Percentiles rank a stretch among this genome's conserved stretches.
Evolutionary conservation across 441 rosid species (phyloP).

Genomic region (Bocquillonia castaneifolia): DNA sequence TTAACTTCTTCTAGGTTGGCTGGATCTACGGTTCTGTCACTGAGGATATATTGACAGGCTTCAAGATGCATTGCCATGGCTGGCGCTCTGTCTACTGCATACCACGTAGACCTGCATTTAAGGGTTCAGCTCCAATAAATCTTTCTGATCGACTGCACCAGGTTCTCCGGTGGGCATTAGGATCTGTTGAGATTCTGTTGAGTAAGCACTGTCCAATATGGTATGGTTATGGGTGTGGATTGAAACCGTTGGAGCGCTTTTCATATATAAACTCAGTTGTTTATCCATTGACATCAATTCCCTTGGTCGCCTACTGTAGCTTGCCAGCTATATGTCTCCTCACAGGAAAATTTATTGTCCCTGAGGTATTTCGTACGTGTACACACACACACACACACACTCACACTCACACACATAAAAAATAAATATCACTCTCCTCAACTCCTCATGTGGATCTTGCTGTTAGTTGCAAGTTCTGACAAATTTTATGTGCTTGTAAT

Average conservation of each 20-base stretch:
- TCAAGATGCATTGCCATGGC: constrained; percentile 99
- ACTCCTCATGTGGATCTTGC: not conserved
- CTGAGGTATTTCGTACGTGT: constrained; percentile 53
- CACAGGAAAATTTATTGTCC: constrained; percentile 91
- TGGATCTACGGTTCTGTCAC: constrained; percentile 99
- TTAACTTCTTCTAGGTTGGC: constrained; percentile 55
- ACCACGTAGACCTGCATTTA: constrained; percentile 76
- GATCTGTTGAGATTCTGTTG: constrained; percentile 92
- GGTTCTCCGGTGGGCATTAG: constrained; percentile 97
- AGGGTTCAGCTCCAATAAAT: constrained; percentile 97
- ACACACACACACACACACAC: no score
- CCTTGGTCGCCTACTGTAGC: constrained; percentile 76
- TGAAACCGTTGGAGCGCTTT: constrained; percentile 80
- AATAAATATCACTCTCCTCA: not conserved
- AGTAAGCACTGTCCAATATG: constrained; percentile 97
- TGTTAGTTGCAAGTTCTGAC: constrained; percentile 5
- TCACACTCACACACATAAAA: no score
- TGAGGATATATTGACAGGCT: constrained; percentile 95
- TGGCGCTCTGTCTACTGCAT: constrained; percentile 97
- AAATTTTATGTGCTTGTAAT: constrained; percentile 17
- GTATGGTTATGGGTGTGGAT: constrained; percentile 93
- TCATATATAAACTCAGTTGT: constrained; percentile 85
- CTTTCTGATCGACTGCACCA: constrained; percentile 97
- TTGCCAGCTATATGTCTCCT: constrained; percentile 90
- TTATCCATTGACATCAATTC: constrained; percentile 92